Evolutionary conservation across 2,329 filamentous ascomycete genomes (phyloP), one percentile per base, ranked within the genome.

Genomic region (Orbilia brochopaga): DNA sequence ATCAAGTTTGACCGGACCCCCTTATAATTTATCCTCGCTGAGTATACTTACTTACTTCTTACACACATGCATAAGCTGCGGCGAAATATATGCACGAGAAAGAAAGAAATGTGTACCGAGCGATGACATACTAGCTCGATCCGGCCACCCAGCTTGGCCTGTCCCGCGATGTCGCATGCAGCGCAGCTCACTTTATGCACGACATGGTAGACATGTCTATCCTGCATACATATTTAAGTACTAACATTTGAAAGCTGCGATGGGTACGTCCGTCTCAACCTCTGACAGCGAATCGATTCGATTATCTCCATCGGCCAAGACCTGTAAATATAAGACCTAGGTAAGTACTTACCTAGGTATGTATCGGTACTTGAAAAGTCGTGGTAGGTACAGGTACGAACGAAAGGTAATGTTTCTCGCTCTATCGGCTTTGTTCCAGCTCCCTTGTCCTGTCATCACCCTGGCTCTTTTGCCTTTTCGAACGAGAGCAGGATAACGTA

Each of bases 61-160:
- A n/a, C n/a, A n/a, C n/a, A 32, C 27, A 32, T 32, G 8, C 27
- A 32, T 32, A 32, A 32, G 27, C 27, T 4, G n/a, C n/a, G n/a
- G n/a, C n/a, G n/a, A n/a, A n/a, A n/a, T n/a, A n/a, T n/a, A n/a
- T 40, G 35, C 27, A 35, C 24, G 37, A 58, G 57, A n/a, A n/a
- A n/a, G n/a, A n/a, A n/a, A n/a, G n/a, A n/a, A n/a, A n/a, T n/a
- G n/a, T n/a, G n/a, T n/a, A n/a, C n/a, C n/a, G n/a, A n/a, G n/a
- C n/a, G n/a, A n/a, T n/a, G n/a, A n/a, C n/a, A n/a, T n/a, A 48
- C 54, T 62, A 64, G 35, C 65, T 63, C 30, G 32, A 70, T 70
- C 66, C 66, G 66, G 66, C 51, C 66, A 60, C 59, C n/a, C 37
- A 10, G 19, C 19, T 19, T 19, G 44, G 44, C n/a, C 44, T 21